phyloP scores from a whole-genome alignment of 352 stramenopile species.

The Phytophthora hybrid region DNA sequence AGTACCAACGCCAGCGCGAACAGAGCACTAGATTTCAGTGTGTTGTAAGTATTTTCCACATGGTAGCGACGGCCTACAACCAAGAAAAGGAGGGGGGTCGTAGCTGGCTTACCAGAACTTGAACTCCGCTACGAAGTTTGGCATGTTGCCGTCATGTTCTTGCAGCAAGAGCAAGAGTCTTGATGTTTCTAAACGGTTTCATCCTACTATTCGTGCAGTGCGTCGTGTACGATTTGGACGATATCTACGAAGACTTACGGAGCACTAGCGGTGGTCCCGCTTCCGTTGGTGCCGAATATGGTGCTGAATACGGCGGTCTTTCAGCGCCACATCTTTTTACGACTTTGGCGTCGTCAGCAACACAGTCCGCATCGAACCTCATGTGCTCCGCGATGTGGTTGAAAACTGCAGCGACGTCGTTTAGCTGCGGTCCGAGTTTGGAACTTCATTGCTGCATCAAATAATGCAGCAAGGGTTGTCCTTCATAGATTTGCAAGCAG shows the following conservation, averaged over 20 bases:
- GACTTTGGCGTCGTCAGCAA: slow-evolving; percentile 62
- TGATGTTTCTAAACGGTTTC: slow-evolving; percentile 72
- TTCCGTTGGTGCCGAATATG: slow-evolving; percentile 22
- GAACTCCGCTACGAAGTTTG: slow-evolving; percentile 56
- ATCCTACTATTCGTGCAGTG: slow-evolving; percentile 62
- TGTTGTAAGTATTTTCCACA: not conserved
- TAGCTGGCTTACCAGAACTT: slow-evolving; percentile 16
- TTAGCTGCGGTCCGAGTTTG: slow-evolving; percentile 57
- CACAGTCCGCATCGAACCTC: slow-evolving; percentile 57
- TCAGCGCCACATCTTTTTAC: slow-evolving; percentile 65
- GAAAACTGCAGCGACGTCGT: slow-evolving; percentile 64
- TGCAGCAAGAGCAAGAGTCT: too few relatives aligned
- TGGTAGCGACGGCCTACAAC: not conserved
- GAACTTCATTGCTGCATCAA: slow-evolving; percentile 30
- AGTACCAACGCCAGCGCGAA: slow-evolving; percentile 24
- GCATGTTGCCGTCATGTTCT: slow-evolving; percentile 63
- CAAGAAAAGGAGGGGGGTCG: slow-evolving; percentile 8
- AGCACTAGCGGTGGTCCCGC: slow-evolving; percentile 43
- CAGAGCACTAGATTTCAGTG: not conserved
- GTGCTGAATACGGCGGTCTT: slow-evolving; percentile 60
- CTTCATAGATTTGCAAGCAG: slow-evolving; percentile 38
- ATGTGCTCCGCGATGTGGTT: slow-evolving; percentile 61
- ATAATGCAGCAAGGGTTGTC: slow-evolving; percentile 24
- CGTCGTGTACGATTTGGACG: slow-evolving; percentile 51
- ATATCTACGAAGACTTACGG: slow-evolving; percentile 44